Conservation (phyloP, 2,329 filamentous ascomycete species). For the Aspergillus cejpii region DNA sequence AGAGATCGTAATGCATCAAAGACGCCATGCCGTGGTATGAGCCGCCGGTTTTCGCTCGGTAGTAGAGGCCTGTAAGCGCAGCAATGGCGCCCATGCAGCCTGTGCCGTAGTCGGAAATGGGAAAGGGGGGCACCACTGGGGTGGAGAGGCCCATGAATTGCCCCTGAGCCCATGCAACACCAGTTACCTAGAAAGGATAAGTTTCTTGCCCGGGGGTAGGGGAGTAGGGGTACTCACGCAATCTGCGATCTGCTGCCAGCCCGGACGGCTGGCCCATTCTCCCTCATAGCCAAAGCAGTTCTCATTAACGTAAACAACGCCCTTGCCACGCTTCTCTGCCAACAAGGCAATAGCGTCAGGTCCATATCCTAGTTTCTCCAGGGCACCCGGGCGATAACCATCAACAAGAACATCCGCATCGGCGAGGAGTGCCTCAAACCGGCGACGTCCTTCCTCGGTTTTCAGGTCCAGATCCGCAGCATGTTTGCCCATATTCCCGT, state of each 20-base stretch:
- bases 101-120: slow-evolving; percentile 59
- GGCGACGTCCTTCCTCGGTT: slow-evolving; percentile 45
- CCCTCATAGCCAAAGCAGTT: slow-evolving; percentile 62
- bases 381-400: slow-evolving; percentile 61
- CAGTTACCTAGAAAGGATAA: slow-evolving; percentile 33
- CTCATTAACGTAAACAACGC: slow-evolving; percentile 62
- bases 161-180: slow-evolving; percentile 39
- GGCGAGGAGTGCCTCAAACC: slow-evolving; percentile 54
- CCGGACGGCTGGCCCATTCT: slow-evolving; percentile 57
- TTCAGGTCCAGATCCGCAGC: slow-evolving; percentile 59
- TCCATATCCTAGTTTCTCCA: slow-evolving; percentile 59
- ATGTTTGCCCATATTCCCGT: slow-evolving; percentile 66
- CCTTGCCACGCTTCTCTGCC: slow-evolving; percentile 51
- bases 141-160: slow-evolving; percentile 37
- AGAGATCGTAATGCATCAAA: slow-evolving; percentile 61
- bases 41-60: slow-evolving; percentile 56
- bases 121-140: slow-evolving; percentile 44
- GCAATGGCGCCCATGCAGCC: slow-evolving; percentile 65
- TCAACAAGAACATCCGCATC: slow-evolving; percentile 62
- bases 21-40: slow-evolving; percentile 61
- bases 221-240: slow-evolving; percentile 42
- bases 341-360: slow-evolving; percentile 49
- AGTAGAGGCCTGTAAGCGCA: slow-evolving; percentile 57
- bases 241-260: slow-evolving; percentile 67
- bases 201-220: neutral